Evolutionary conservation across 1,139 yeast species (phyloP).

Genomic region (Debaryomyces sp.): DNA sequence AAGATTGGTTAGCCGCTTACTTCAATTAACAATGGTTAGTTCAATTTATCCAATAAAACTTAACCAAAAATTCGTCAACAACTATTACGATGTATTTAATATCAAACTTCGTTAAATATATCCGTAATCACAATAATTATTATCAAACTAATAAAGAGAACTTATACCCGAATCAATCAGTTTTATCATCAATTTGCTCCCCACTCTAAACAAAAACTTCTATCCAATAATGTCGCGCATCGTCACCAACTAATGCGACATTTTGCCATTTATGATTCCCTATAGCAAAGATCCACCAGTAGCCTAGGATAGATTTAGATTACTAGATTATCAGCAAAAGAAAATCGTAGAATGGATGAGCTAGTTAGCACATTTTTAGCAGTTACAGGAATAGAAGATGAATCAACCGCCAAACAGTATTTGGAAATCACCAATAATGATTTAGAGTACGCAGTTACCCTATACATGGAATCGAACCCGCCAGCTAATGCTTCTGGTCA

Average conservation of each 20-base stretch:
- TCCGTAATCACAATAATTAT: constrained; percentile 1
- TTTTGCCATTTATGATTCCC: constrained; percentile 8
- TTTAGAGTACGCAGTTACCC: constrained; percentile 81
- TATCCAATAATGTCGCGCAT: constrained; percentile 4
- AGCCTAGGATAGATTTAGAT: not conserved
- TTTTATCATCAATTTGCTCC: constrained; percentile 3
- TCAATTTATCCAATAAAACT: not conserved
- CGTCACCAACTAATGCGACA: constrained; percentile 5
- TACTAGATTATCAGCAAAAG: not conserved
- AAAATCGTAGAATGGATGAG: constrained; percentile 43
- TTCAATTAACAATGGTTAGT: not conserved
- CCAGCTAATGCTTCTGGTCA: constrained; percentile 15
- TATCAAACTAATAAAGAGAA: not conserved
- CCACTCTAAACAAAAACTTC: not conserved
- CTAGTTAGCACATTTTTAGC: constrained; percentile 75
- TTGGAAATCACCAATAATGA: constrained; percentile 79
- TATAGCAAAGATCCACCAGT: not conserved
- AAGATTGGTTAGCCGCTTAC: constrained; percentile 5
- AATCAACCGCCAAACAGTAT: constrained; percentile 72
- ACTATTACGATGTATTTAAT: not conserved
- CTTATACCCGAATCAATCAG: not conserved
- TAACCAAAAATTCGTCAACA: not conserved
- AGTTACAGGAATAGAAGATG: constrained; percentile 77
- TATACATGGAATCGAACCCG: constrained; percentile 67
- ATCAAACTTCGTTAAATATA: not conserved